Base-by-base conservation (phyloP, 331 rosid species). In the Pyrus hybrid region DNA sequence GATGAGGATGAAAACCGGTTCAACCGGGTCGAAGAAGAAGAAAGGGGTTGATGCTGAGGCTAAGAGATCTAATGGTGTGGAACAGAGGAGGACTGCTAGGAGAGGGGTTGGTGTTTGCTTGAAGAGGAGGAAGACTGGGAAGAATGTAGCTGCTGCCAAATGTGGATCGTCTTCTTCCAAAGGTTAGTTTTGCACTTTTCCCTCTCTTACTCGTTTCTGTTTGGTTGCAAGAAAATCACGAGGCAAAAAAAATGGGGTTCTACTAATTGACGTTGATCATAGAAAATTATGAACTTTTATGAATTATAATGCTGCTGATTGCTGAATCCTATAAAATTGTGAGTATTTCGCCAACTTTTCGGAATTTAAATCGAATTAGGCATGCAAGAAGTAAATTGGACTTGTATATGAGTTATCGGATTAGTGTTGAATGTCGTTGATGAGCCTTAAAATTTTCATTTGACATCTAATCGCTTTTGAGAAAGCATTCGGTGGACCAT, bases 71-170 rank as follows among this genome's bases (percentile, higher is more conserved):
- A 63, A 16, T 5, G 62, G 63, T 30, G 71, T 56, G 68, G 70
- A 75, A 79, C 83, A 57, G 53, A 70, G 80, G 73, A 86, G 68
- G 79, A 78, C 72, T 66, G 67, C 69, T n/a, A 84, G 79, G 61
- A 83, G 80, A 69, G 51, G 17, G 16, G 80, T 82, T 25, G 70
- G 87, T 16, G 85, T 85, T 77, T 82, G 77, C 71, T 80, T 80
- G 79, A 90, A 90, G 86, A 88, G 74, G 80, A 86, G 91, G 86
- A 86, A 71, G 83, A 80, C 78, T 37, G 29, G n/a, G 71, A 85
- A 80, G 78, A 89, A 41, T 68, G 53, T 45, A 6, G 63, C 17
- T 22, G 75, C 81, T 72, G 77, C 66, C 37, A 83, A 83, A 66
- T 17, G 73, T 58, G 80, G 80, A 58, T 82, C 81, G 73, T 82